Conservation (phyloP, 2,329 filamentous ascomycete genomes). For the Cladosporium velox region DNA sequence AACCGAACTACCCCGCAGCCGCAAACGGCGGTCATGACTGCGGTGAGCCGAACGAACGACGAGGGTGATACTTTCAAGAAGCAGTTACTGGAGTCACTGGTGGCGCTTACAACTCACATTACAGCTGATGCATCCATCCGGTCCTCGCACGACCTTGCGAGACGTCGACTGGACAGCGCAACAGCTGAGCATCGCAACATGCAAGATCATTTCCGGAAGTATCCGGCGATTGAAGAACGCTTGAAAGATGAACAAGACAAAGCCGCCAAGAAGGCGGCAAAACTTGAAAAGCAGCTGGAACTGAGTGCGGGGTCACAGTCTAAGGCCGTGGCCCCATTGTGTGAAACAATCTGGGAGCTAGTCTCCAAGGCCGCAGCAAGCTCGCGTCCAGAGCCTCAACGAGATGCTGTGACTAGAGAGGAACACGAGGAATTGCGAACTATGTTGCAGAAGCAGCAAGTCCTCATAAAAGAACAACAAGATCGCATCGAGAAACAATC, state of each 20-base stretch:
- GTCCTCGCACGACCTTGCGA: not conserved
- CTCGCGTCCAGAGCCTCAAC: not conserved
- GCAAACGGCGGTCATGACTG: not conserved
- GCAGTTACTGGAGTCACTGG: not conserved
- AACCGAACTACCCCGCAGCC: not conserved
- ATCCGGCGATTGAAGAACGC: not conserved
- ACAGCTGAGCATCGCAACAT: not conserved
- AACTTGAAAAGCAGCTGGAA: slow-evolving; percentile 1
- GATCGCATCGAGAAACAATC: not conserved
- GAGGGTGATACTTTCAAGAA: not conserved
- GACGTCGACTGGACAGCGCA: not conserved
- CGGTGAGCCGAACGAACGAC: not conserved
- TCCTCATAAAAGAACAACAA: not conserved
- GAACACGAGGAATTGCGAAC: not conserved
- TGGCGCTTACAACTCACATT: not conserved
- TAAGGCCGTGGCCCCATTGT: not conserved
- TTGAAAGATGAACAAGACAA: not conserved
- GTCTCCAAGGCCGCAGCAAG: not conserved
- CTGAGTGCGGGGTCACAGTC: not conserved
- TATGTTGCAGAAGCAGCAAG: not conserved
- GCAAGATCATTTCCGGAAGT: not conserved
- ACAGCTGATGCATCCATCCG: not conserved
- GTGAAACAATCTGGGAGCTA: not conserved
- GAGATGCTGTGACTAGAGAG: slow-evolving; percentile 1
- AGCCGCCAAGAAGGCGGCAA: not conserved